These are phyloP conservation scores for Aspergillus kassunensis DNA, from an alignment of 495 filamentous ascomycete species.

Conservation along the genomic window DNA sequence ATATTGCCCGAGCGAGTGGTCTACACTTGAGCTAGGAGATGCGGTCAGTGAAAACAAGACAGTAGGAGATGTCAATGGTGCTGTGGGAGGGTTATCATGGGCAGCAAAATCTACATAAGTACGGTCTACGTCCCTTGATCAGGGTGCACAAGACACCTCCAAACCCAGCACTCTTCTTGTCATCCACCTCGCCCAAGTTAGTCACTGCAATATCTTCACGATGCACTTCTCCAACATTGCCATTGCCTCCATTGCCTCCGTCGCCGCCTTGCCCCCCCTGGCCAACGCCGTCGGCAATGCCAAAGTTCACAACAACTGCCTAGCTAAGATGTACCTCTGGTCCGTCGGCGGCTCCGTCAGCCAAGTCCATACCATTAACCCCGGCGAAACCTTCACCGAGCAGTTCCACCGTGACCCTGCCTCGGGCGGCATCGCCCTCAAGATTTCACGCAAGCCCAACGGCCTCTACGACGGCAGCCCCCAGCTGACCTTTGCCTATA, in stretches of 20 bases:
- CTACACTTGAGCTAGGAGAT: neutral
- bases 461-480: constrained; percentile 52
- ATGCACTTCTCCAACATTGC: constrained; percentile 32
- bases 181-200: neutral
- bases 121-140: neutral
- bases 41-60: neutral
- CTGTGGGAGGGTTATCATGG: neutral
- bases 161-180: neutral
- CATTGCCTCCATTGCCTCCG: constrained; percentile 23
- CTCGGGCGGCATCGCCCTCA: constrained; percentile 54
- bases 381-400: constrained; percentile 39
- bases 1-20: neutral
- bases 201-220: constrained; percentile 2
- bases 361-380: constrained; percentile 33
- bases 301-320: constrained; percentile 49
- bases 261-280: constrained; percentile 27
- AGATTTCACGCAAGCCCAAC: constrained; percentile 47
- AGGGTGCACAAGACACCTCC: neutral
- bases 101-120: constrained; percentile 12
- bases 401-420: constrained; percentile 39
- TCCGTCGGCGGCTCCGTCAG: constrained; percentile 49
- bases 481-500: constrained; percentile 52
- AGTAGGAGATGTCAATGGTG: neutral
- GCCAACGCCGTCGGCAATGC: constrained; percentile 48
- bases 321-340: constrained; percentile 47